phyloP scores from a whole-genome alignment of 2,329 filamentous ascomycete genomes.

The Stenocarpella maydis region DNA sequence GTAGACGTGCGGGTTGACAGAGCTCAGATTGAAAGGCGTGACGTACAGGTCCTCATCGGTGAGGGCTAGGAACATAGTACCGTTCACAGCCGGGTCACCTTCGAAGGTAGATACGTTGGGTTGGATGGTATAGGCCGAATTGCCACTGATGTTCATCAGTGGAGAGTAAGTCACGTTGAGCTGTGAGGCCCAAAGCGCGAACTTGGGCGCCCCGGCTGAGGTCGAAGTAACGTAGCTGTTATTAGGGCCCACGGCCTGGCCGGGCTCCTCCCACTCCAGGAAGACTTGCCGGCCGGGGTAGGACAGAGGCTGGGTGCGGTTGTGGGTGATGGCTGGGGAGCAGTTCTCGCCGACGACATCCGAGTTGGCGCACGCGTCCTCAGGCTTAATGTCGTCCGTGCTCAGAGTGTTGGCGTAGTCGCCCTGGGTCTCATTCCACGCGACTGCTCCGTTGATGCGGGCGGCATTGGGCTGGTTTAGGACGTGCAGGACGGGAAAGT shows the following conservation, averaged over 20 bases:
- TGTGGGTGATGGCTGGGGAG: conserved; percentile 70
- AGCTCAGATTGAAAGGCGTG: conserved; percentile 78
- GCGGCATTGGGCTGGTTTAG: conserved; percentile 81
- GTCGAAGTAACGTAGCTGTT: conserved; percentile 79
- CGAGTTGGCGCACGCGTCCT: conserved; percentile 66
- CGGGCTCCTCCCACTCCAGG: conserved; percentile 76
- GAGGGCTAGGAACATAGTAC: conserved; percentile 80
- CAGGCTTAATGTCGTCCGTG: conserved; percentile 51
- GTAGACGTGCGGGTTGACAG: conserved; percentile 79
- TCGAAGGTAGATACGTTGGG: conserved; percentile 73
- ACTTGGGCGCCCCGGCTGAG: conserved; percentile 66
- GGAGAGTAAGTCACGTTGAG: conserved; percentile 77
- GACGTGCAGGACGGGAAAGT: conserved; percentile 77
- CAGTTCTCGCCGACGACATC: conserved; percentile 65
- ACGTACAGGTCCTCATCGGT: conserved; percentile 74
- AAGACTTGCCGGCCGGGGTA: conserved; percentile 77
- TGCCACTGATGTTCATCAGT: conserved; percentile 60
- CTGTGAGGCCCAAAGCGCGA: conserved; percentile 80
- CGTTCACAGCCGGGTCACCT: conserved; percentile 75
- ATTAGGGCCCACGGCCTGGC: conserved; percentile 76
- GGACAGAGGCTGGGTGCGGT: conserved; percentile 74
- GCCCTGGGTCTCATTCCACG: conserved; percentile 70
- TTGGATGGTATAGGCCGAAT: conserved; percentile 74
- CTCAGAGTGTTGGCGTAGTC: conserved; percentile 64
- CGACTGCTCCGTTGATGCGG: conserved; percentile 69